Conservation (phyloP, 495 filamentous ascomycete species). For the Mycothermus thermophilus region DNA sequence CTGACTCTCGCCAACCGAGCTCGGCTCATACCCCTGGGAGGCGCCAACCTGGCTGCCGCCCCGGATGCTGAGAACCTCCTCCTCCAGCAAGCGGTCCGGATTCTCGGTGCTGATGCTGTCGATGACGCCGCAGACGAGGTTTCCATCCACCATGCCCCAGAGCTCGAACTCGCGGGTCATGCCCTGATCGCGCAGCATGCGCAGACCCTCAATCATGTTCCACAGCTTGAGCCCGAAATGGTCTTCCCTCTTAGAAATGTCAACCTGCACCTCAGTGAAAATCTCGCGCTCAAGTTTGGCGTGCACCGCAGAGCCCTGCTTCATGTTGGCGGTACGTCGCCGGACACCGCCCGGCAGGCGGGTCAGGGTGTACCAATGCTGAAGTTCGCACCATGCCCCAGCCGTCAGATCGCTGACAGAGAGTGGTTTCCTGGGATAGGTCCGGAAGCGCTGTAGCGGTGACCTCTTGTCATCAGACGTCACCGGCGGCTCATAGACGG, state of each 20-base stretch:
- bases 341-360: conserved; percentile 54
- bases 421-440: conserved; percentile 61
- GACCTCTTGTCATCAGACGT: conserved; percentile 20
- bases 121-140: conserved; percentile 78
- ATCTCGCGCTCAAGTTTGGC: conserved; percentile 75
- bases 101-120: conserved; percentile 71
- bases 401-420: conserved; percentile 80
- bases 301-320: conserved; percentile 61
- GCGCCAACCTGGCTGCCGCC: conserved; percentile 9
- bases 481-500: conserved; percentile 2
- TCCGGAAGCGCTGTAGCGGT: conserved; percentile 58
- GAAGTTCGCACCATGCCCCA: conserved; percentile 90
- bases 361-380: conserved; percentile 77
- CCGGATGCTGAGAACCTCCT: conserved; percentile 26
- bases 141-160: conserved; percentile 77
- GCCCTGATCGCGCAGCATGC: conserved; percentile 60
- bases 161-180: conserved; percentile 81
- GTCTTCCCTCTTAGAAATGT: conserved; percentile 66
- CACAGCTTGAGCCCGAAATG: conserved; percentile 69
- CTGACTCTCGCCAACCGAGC: conserved; percentile 56
- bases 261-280: conserved; percentile 58
- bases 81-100: conserved; percentile 56
- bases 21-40: conserved; percentile 20
- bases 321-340: conserved; percentile 68
- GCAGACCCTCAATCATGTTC: conserved; percentile 82